Evolutionary conservation across 257 asterid genomes (phyloP).

Genomic region (Jasminum sambac): DNA sequence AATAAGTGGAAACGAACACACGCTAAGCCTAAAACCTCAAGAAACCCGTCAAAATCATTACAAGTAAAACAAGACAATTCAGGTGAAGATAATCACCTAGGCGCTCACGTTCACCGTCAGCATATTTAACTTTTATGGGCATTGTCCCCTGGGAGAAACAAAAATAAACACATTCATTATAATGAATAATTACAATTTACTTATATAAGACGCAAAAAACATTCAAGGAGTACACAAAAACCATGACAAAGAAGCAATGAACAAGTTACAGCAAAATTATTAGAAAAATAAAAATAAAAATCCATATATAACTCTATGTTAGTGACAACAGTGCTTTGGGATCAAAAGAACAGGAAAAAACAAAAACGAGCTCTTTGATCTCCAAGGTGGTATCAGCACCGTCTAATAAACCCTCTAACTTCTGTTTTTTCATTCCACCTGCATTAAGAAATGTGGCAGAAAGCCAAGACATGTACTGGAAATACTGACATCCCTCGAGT

Average conservation of each 20-base stretch:
- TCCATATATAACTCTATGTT: not conserved
- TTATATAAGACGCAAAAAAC: not conserved
- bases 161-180: not conserved
- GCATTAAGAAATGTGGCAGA: not conserved
- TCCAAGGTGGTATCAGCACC: not conserved
- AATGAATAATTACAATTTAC: not conserved
- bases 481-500: not conserved
- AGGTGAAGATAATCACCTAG: slow-evolving; percentile 47
- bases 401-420: not conserved
- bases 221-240: not conserved
- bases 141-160: slow-evolving; percentile 45
- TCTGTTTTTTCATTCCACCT: not conserved
- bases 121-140: slow-evolving; percentile 72
- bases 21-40: slow-evolving; percentile 14
- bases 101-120: slow-evolving; percentile 78
- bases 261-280: not conserved
- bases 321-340: not conserved
- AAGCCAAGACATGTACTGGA: not conserved
- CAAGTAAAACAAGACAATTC: slow-evolving; percentile 11
- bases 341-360: not conserved
- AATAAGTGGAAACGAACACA: too few relatives aligned
- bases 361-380: not conserved
- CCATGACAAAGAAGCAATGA: not conserved
- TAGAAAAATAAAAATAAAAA: too few relatives aligned
- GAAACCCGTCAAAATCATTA: slow-evolving; percentile 4